Evolutionary conservation across 2,329 filamentous ascomycete genomes (phyloP).

Genomic region (Fusarium pseudocircinatum): DNA sequence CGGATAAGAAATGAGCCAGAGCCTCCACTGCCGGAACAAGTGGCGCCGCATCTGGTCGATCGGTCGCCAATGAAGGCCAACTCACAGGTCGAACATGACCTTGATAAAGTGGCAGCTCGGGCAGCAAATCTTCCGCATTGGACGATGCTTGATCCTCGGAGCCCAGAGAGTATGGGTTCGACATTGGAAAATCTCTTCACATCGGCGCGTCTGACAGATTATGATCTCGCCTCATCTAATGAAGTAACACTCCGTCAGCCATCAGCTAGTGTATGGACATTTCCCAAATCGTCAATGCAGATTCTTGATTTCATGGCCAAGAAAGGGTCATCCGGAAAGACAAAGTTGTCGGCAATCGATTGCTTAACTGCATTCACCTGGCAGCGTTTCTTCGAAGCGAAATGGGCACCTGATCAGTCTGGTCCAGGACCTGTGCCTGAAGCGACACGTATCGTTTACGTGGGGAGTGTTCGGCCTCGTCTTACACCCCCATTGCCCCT

Average conservation of each 20-base stretch:
- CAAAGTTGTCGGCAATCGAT: not conserved
- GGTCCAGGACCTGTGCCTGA: not conserved
- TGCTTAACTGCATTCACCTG: not conserved
- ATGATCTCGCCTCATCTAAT: not conserved
- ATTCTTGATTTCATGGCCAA: not conserved
- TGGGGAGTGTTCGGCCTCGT: not conserved
- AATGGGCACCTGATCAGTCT: not conserved
- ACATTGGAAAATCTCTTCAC: not conserved
- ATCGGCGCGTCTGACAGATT: not conserved
- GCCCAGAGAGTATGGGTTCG: not conserved
- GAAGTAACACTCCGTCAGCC: not conserved
- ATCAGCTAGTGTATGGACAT: not conserved
- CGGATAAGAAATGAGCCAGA: not conserved
- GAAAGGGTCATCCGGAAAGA: not conserved
- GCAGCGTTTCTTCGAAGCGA: not conserved
- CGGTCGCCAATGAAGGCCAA: not conserved
- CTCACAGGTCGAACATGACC: not conserved
- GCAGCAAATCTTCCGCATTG: not conserved
- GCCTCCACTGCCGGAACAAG: not conserved
- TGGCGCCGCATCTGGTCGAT: not conserved
- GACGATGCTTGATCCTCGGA: not conserved
- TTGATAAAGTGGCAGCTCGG: not conserved
- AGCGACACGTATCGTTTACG: not conserved
- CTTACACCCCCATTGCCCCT: not conserved
- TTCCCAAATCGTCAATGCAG: not conserved